Evolutionary conservation across 179 eudicot genomes (phyloP).

Genomic region (Pouteria campechiana): DNA sequence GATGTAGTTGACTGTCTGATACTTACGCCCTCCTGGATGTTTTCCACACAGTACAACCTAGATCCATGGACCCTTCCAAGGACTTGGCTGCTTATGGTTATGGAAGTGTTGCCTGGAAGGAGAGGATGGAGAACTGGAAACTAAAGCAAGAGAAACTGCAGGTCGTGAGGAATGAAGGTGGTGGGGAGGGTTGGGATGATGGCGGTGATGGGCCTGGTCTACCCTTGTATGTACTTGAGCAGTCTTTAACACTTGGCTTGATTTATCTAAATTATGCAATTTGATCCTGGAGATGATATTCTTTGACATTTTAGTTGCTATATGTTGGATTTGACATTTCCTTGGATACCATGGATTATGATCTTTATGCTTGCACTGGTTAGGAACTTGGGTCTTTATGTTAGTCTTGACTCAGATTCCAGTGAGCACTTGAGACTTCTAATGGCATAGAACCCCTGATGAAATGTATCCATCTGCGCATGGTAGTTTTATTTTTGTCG

Average conservation of each 20-base stretch:
- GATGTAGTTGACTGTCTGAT: too few species aligned
- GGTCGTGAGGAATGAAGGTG: background rate
- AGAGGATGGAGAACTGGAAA: conserved; percentile 14
- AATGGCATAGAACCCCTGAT: conserved; percentile 2
- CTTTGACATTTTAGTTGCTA: conserved; percentile 1
- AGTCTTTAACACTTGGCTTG: background rate
- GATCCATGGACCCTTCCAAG: conserved; percentile 13
- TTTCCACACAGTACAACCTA: conserved; percentile 3
- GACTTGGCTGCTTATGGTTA: conserved; percentile 14
- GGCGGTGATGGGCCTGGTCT: conserved; percentile 1
- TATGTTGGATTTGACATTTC: conserved; percentile 6
- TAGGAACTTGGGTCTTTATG: conserved; percentile 4
- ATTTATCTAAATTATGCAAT: background rate
- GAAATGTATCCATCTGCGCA: background rate
- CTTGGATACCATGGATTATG: too few species aligned
- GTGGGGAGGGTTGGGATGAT: conserved; percentile 2
- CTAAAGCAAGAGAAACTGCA: conserved; percentile 6
- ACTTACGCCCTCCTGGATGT: background rate
- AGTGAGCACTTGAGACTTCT: conserved; percentile 1
- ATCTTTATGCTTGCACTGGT: too few species aligned
- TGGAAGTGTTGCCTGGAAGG: conserved; percentile 14
- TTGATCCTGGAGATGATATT: background rate
- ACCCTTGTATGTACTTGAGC: conserved; percentile 1
- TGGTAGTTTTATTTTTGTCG: too few species aligned
- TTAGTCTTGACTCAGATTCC: conserved; percentile 6